Percentiles rank a stretch among this genome's conserved stretches.
phyloP scores from a whole-genome alignment of 371 early-diverging fungal genomes.

The Phascolomyces articulosus region DNA sequence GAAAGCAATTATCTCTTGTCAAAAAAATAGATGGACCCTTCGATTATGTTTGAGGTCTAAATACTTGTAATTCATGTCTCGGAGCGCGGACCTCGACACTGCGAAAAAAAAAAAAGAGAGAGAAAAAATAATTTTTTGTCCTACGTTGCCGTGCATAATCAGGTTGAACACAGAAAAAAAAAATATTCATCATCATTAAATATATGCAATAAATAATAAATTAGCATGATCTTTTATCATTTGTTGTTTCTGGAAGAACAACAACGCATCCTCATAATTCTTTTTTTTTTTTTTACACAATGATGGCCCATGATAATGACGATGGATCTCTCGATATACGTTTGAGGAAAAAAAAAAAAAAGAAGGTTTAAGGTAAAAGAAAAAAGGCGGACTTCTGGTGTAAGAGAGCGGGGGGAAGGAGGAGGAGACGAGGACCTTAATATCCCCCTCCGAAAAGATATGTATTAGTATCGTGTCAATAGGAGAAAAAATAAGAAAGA shows the following conservation, averaged over 20 bases:
- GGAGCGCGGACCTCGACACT: background rate
- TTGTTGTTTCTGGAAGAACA: no score
- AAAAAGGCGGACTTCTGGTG: constrained; percentile 5
- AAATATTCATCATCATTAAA: no score
- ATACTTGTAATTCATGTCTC: no score
- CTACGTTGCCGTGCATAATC: constrained; percentile 4
- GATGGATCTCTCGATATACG: no score
- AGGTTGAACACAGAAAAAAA: constrained; percentile 6
- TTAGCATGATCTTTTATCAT: no score
- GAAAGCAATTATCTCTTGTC: no score
- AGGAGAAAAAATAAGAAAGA: background rate
- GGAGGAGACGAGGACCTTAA: background rate
- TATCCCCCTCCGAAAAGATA: background rate
- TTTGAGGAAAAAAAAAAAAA: background rate
- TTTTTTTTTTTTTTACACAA: no score
- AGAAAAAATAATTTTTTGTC: background rate
- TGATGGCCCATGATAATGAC: background rate
- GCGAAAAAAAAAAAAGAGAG: background rate
- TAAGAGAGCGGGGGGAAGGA: background rate
- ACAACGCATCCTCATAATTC: no score
- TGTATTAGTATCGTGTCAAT: constrained; percentile 1
- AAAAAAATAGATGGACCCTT: no score
- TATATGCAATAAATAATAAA: no score
- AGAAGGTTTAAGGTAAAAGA: background rate
- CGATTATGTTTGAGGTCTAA: no score